phyloP scores from a whole-genome alignment of 352 stramenopile species.

The Phytophthora palmivora region DNA sequence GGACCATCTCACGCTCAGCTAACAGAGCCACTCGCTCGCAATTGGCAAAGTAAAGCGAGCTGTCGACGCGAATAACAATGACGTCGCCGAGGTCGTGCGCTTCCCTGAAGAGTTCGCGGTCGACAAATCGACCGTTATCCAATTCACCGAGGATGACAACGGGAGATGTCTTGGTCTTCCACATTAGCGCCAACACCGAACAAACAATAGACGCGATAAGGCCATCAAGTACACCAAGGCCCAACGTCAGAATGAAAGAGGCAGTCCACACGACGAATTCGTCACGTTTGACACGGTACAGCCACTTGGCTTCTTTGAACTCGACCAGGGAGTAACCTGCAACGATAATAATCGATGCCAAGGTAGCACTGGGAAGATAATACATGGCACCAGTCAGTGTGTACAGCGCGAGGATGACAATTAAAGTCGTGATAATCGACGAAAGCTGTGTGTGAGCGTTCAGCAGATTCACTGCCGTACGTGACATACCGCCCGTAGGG shows the following conservation, averaged over 20 bases:
- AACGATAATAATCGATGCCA: slow-evolving; percentile 92
- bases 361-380: slow-evolving; percentile 79
- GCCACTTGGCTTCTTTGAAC: slow-evolving; percentile 83
- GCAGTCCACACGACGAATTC: slow-evolving; percentile 62
- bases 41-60: slow-evolving; percentile 70
- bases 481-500: slow-evolving; percentile 85
- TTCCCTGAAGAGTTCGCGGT: slow-evolving; percentile 44
- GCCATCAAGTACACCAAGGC: slow-evolving; percentile 54
- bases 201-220: slow-evolving; percentile 61
- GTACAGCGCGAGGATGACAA: slow-evolving; percentile 88
- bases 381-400: slow-evolving; percentile 87
- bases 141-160: slow-evolving; percentile 53
- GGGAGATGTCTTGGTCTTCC: slow-evolving; percentile 53
- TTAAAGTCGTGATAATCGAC: slow-evolving; percentile 78
- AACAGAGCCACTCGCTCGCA: slow-evolving; percentile 54
- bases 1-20: slow-evolving; percentile 50
- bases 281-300: slow-evolving; percentile 69
- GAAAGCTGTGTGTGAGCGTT: slow-evolving; percentile 86
- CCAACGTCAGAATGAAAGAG: slow-evolving; percentile 60
- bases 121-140: slow-evolving; percentile 46
- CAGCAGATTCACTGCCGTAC: slow-evolving; percentile 91
- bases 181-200: slow-evolving; percentile 62
- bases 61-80: slow-evolving; percentile 58
- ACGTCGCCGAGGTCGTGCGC: slow-evolving; percentile 43
- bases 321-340: slow-evolving; percentile 90